Base-by-base conservation (phyloP, 2,329 filamentous ascomycete genomes). In the Fusarium longipes region DNA sequence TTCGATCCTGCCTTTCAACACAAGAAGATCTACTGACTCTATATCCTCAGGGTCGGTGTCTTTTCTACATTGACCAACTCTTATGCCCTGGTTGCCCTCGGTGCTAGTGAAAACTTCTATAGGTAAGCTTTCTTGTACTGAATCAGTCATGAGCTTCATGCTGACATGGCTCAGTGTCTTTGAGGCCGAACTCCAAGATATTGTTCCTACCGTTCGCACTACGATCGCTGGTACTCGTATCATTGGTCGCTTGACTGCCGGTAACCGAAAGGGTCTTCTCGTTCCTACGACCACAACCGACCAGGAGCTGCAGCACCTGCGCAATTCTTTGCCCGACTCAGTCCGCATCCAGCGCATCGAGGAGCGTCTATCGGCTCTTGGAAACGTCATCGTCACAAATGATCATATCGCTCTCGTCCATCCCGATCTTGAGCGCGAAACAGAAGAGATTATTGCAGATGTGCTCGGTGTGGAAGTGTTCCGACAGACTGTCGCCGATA, bases 41-140 rank as follows among this genome's bases (percentile, higher is more conserved):
- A 1, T 22, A 25, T 57, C 25, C 35, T 30, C 76, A 97, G 94
- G 83, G 92, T 99, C 78, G 96, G 96, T 79, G 96, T 98, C 77
- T 99, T 99, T 82, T 83, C 94, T 64, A 97, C 93, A 65, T 91
- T 99, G 78, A 99, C 96, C 73, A 99, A 99, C 83, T 95, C 93
- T 63, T 99, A 97, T 82, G 93, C 94, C 74, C 87, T 99, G 75
- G 93, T 97, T 74, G 94, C 95, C 70, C 89, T 97, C 71, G 96
- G 96, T 77, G 94, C 93, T 74, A 97, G 93, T 77, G 94, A 97
- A 86, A 98, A 98, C 87, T 99, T 99, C 82, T 98, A 98, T 89
- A 94, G 88, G 89, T 91, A 80, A 71, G 52, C 30, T 20, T 24
- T 27, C 59, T 38, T 32, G 22, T 17, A 36, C 40, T 11, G 32